phyloP scores from a whole-genome alignment of 768 basidiomycete species.

The Podaxis sp. region DNA sequence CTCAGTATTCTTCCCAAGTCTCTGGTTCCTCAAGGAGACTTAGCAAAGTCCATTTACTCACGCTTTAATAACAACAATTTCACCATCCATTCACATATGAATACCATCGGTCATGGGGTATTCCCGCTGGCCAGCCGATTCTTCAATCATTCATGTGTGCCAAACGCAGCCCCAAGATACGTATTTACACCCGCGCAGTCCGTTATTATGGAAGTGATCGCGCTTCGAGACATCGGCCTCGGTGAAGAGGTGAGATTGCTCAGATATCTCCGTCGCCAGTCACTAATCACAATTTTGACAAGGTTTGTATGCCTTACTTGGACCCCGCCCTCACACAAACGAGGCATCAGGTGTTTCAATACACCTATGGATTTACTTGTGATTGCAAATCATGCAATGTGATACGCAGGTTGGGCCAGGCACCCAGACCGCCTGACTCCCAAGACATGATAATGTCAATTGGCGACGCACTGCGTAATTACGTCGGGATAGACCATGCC shows the following conservation, averaged over 20 bases:
- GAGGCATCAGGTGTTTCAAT: slow-evolving; percentile 55
- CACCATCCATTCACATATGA: slow-evolving; percentile 70
- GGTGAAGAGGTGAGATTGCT: slow-evolving; percentile 62
- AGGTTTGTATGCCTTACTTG: slow-evolving; percentile 77
- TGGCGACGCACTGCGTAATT: slow-evolving; percentile 34
- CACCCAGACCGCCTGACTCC: slow-evolving; percentile 40
- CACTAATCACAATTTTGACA: slow-evolving; percentile 1
- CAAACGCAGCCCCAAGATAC: slow-evolving; percentile 71
- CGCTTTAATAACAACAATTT: slow-evolving; percentile 86
- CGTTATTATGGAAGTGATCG: slow-evolving; percentile 63
- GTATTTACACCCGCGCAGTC: slow-evolving; percentile 34
- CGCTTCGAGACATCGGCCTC: slow-evolving; percentile 52
- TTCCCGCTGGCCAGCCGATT: slow-evolving; percentile 77
- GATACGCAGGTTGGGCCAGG: slow-evolving; percentile 34
- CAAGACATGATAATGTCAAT: slow-evolving; percentile 28
- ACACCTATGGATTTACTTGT: slow-evolving; percentile 71
- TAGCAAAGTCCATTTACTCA: slow-evolving; percentile 40
- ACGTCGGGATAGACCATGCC: slow-evolving; percentile 32
- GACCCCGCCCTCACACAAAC: slow-evolving; percentile 72
- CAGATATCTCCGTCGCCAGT: slow-evolving; percentile 9
- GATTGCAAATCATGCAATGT: slow-evolving; percentile 56
- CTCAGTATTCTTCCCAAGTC: slow-evolving; percentile 17
- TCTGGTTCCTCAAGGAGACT: slow-evolving; percentile 31
- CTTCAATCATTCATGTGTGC: slow-evolving; percentile 82
- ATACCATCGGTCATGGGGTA: slow-evolving; percentile 68